Percentiles rank a stretch among this genome's conserved stretches.
Evolutionary conservation across 768 basidiomycete genomes (phyloP).

Genomic region (Pisolithus microcarpus): DNA sequence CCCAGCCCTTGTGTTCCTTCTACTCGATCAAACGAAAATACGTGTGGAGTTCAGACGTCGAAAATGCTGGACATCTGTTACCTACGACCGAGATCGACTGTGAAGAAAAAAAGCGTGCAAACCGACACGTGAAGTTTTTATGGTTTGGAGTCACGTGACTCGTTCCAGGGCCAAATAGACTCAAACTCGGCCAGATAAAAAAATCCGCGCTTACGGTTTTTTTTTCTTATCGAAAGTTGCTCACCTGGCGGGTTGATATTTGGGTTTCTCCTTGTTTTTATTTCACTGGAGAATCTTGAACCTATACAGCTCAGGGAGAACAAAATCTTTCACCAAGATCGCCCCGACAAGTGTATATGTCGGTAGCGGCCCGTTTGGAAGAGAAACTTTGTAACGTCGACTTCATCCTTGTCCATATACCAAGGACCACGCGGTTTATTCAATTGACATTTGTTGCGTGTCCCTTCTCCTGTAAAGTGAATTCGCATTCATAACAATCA

Average conservation of each 20-base stretch:
- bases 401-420: background rate
- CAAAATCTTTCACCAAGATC: conserved; percentile 60
- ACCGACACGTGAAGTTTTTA: conserved; percentile 19
- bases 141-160: conserved; percentile 32
- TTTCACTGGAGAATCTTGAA: conserved; percentile 48
- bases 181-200: background rate
- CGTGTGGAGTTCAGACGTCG: conserved; percentile 15
- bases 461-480: too few species aligned
- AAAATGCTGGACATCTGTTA: conserved; percentile 24
- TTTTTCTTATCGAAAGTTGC: conserved; percentile 51
- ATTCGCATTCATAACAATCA: too few species aligned
- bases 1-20: conserved; percentile 53
- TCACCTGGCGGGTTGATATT: conserved; percentile 68
- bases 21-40: conserved; percentile 37
- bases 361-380: conserved; percentile 61
- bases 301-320: conserved; percentile 50
- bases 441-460: too few species aligned
- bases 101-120: conserved; percentile 13
- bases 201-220: too few species aligned
- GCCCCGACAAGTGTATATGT: conserved; percentile 38
- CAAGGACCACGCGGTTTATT: too few species aligned
- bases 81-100: conserved; percentile 37
- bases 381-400: conserved; percentile 29
- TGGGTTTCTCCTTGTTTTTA: conserved; percentile 41
- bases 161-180: conserved; percentile 38